phyloP scores from a whole-genome alignment of 352 stramenopile genomes.

The Phytophthora litchii region DNA sequence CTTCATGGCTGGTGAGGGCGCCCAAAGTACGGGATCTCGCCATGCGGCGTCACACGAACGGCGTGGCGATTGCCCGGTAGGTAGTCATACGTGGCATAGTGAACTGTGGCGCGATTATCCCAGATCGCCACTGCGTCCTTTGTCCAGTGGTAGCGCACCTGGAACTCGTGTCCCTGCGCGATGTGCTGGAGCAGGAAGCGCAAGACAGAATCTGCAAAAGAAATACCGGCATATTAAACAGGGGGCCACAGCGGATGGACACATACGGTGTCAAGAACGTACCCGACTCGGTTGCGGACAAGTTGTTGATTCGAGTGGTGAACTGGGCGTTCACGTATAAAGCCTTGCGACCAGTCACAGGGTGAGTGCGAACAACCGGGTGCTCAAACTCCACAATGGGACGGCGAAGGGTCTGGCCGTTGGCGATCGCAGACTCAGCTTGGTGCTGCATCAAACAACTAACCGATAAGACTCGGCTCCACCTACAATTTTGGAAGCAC shows the following conservation, averaged over 20 bases:
- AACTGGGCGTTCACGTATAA: slow-evolving; percentile 50
- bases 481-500: too few species aligned
- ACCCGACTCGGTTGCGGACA: slow-evolving; percentile 46
- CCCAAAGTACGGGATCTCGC: slow-evolving; percentile 28
- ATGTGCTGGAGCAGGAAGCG: slow-evolving; percentile 25
- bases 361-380: slow-evolving; percentile 50
- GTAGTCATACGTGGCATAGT: slow-evolving; percentile 30
- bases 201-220: slow-evolving; percentile 15
- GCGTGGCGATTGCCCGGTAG: slow-evolving; percentile 23
- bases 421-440: slow-evolving; percentile 14
- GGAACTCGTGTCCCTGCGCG: slow-evolving; percentile 23
- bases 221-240: background rate
- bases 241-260: too few species aligned
- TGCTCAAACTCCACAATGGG: slow-evolving; percentile 43
- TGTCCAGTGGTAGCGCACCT: slow-evolving; percentile 28
- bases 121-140: slow-evolving; percentile 27
- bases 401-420: slow-evolving; percentile 35
- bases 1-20: slow-evolving; percentile 3
- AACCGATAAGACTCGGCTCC: too few species aligned
- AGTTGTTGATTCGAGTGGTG: slow-evolving; percentile 45
- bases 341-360: slow-evolving; percentile 28
- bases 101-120: slow-evolving; percentile 24
- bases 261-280: slow-evolving; percentile 1
- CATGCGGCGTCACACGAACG: slow-evolving; percentile 24
- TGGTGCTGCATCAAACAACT: slow-evolving; percentile 8